Base-by-base conservation (phyloP, 495 filamentous ascomycete species). In the Lophium mytilinum region DNA sequence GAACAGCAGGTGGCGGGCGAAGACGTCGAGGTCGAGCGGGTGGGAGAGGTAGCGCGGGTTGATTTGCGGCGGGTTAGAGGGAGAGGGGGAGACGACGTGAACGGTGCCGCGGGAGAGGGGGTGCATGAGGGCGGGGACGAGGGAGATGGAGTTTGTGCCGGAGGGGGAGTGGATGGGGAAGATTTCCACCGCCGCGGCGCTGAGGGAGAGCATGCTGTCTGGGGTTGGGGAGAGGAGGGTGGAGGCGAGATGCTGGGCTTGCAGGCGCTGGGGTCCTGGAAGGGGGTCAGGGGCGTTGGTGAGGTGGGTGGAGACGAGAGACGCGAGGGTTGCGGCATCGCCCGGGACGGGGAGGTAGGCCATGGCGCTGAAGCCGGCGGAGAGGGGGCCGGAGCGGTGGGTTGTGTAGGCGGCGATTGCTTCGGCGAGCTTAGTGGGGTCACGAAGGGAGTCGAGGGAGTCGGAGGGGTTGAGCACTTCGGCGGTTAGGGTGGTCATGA, bases 51-150 rank as follows among this genome's bases (percentile, higher is more conserved):
- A 81, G 21, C 71, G 72, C 0, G 82, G 80, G 61, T 85, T 74
- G 60, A 85, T 82, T 0, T 73, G 56, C 0, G 82, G 57, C 39
- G 0, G 81, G 75, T 15, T 78, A 75, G 9, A 71, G 78, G 3
- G 82, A 66, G 85, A 68, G 0, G 76, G 65, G 1, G 80, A 83
- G 36, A 76, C 72, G 35, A 87, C 70, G 0, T 62, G 71, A 0
- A 83, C 78, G 18, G 73, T 69, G 33, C 84, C 84, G 6, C 64
- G 64, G 69, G 41, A 72, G 56, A 58, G 69, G 72, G 37, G 72
- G 65, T 49, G 35, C 30, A 48, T 17, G 66, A 56, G 19, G 72
- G 39, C 33, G 50, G 69, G n/a, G 56, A 53, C 52, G 57, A 70
- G 72, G 56, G 66, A 55, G 33, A 76, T 52, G n/a, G 30, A 24